Conservation (phyloP, 768 basidiomycete species). For the Glaciozyma antarctica region DNA sequence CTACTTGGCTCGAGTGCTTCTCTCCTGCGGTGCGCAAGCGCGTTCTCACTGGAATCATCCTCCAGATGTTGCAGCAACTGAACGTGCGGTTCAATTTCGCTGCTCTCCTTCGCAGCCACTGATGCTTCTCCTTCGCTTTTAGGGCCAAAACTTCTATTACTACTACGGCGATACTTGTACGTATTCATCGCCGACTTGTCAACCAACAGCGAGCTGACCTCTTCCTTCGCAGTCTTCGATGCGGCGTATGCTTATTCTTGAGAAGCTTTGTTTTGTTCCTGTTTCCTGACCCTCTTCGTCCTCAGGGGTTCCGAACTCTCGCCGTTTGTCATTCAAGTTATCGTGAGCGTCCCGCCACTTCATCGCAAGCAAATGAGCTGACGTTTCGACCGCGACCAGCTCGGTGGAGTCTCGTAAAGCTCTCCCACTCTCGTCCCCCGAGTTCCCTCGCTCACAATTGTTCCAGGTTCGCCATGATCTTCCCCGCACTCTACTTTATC, state of each 20-base stretch:
- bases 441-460: background rate
- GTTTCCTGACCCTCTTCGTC: slow-evolving; percentile 41
- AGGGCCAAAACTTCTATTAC: background rate
- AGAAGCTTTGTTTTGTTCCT: too few species aligned
- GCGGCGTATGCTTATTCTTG: too few species aligned
- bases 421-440: too few species aligned
- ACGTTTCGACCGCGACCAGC: too few species aligned
- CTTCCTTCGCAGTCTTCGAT: too few species aligned
- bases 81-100: background rate
- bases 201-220: background rate
- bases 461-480: slow-evolving; percentile 55
- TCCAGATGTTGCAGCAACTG: background rate
- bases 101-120: background rate
- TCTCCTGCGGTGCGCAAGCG: slow-evolving; percentile 57
- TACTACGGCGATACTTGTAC: background rate
- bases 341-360: slow-evolving; percentile 49
- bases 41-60: slow-evolving; percentile 45
- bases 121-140: background rate
- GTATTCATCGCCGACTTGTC: background rate
- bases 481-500: slow-evolving; percentile 62
- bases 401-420: too few species aligned
- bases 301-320: slow-evolving; percentile 29
- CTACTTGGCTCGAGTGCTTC: slow-evolving; percentile 71
- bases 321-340: slow-evolving; percentile 65
- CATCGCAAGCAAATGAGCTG: background rate